Conservation (phyloP, 371 early-diverging fungal species). For the Mortierella sp. region DNA sequence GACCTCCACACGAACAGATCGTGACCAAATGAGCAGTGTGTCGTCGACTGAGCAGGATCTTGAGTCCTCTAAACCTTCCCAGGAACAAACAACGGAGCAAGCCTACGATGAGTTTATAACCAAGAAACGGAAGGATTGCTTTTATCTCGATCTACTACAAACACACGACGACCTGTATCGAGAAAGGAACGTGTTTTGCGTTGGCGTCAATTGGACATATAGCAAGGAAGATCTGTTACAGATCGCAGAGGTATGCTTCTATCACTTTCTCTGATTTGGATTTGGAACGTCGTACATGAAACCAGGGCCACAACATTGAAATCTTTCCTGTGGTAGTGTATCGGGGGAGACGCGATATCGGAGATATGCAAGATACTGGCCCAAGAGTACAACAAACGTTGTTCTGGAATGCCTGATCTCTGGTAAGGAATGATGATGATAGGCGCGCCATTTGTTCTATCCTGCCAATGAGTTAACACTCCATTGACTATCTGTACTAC, state of each 20-base stretch:
- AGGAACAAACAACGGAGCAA: background rate
- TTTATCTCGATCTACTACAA: slow-evolving; percentile 56
- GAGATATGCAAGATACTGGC: slow-evolving; percentile 68
- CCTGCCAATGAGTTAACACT: too few species aligned
- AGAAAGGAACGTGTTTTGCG: slow-evolving; percentile 59
- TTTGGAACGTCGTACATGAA: too few species aligned
- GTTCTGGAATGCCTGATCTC: slow-evolving; percentile 78
- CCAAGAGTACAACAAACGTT: slow-evolving; percentile 72
- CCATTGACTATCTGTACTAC: background rate
- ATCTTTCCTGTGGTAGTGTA: slow-evolving; percentile 53
- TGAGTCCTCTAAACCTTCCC: too few species aligned
- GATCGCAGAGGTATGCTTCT: slow-evolving; percentile 62
- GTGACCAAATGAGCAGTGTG: too few species aligned
- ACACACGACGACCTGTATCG: slow-evolving; percentile 62
- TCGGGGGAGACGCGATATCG: slow-evolving; percentile 64
- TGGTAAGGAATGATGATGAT: slow-evolving; percentile 55
- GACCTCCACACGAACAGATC: too few species aligned
- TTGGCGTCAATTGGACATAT: slow-evolving; percentile 74
- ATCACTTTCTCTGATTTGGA: too few species aligned
- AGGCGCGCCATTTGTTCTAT: too few species aligned
- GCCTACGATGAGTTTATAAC: slow-evolving; percentile 16
- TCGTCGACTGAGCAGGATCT: too few species aligned
- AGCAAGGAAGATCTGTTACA: slow-evolving; percentile 59
- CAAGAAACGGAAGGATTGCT: slow-evolving; percentile 38
- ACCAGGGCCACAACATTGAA: background rate